A percentile compares a stretch with the other conserved stretches of the same genome.
These are phyloP conservation scores for Beauveria medogensis DNA, from an alignment of 2,329 filamentous ascomycete genomes.

Conservation along the genomic window DNA sequence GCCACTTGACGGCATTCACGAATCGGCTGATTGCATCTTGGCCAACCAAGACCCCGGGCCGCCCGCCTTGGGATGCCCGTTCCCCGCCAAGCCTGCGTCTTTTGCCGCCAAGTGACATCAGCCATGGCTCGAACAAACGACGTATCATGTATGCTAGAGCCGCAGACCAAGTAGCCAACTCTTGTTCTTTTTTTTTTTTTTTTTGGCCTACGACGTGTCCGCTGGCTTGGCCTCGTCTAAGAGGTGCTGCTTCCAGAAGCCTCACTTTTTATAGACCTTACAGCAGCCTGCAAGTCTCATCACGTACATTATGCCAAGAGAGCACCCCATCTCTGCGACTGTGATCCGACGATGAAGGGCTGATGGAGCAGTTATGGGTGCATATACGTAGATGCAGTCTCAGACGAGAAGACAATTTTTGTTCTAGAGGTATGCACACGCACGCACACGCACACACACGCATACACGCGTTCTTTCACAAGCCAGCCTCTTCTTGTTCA, in stretches of 20 bases:
- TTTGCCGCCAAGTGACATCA: slow-evolving; percentile 10
- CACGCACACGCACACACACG: neutral
- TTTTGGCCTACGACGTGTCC: neutral
- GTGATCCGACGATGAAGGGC: neutral
- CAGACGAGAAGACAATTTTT: neutral
- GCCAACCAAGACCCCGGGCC: neutral
- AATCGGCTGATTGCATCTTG: slow-evolving; percentile 4
- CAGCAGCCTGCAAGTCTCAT: neutral
- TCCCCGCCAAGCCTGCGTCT: neutral
- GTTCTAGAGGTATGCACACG: neutral
- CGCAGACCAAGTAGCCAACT: too few relatives aligned
- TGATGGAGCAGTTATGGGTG: neutral
- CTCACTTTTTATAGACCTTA: neutral
- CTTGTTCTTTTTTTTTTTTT: too few relatives aligned
- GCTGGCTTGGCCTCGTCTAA: neutral
- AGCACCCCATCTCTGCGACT: neutral
- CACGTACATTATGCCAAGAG: neutral
- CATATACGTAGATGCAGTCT: neutral
- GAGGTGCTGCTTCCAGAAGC: neutral
- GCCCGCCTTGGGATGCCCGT: neutral
- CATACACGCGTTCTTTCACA: neutral
- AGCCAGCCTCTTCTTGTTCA: neutral
- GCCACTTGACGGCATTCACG: slow-evolving; percentile 4
- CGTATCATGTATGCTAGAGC: neutral
- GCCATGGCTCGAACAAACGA: neutral